Evolutionary conservation across 345 rosid species (phyloP).

Genomic region (Trapa incisa): DNA sequence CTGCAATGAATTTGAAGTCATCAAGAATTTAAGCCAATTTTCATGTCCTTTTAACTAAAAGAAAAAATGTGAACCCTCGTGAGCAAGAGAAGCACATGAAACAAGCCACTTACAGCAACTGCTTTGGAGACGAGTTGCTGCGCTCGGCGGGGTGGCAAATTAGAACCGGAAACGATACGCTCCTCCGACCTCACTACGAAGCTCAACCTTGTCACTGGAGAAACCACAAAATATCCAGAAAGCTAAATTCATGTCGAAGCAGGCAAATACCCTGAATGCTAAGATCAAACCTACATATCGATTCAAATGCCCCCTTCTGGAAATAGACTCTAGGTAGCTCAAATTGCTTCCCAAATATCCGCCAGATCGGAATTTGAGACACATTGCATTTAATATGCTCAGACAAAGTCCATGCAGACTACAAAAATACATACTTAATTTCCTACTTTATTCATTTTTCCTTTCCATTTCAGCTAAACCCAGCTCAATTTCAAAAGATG

Average conservation of each 20-base stretch:
- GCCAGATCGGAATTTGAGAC: neutral
- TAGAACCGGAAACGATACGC: neutral
- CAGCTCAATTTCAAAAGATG: neutral
- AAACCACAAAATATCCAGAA: neutral
- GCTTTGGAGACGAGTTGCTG: slow-evolving; percentile 53
- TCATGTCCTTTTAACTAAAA: neutral
- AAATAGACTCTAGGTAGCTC: neutral
- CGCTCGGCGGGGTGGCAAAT: slow-evolving; percentile 9
- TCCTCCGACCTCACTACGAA: slow-evolving; percentile 11
- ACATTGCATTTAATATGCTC: neutral
- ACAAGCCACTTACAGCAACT: slow-evolving; percentile 43
- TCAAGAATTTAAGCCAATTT: neutral
- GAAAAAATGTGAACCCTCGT: neutral
- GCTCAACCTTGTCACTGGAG: slow-evolving; percentile 24
- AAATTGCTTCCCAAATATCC: neutral
- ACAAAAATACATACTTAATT: neutral
- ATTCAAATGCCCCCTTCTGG: neutral
- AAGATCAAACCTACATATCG: neutral
- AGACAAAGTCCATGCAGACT: neutral
- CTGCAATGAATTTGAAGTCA: slow-evolving; percentile 16
- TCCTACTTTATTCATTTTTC: neutral
- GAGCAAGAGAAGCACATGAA: neutral
- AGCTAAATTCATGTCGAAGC: neutral
- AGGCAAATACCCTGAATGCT: neutral
- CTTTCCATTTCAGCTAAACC: neutral